phyloP scores from a whole-genome alignment of 495 filamentous ascomycete genomes.

The Hypomontagnella monticulosa region DNA sequence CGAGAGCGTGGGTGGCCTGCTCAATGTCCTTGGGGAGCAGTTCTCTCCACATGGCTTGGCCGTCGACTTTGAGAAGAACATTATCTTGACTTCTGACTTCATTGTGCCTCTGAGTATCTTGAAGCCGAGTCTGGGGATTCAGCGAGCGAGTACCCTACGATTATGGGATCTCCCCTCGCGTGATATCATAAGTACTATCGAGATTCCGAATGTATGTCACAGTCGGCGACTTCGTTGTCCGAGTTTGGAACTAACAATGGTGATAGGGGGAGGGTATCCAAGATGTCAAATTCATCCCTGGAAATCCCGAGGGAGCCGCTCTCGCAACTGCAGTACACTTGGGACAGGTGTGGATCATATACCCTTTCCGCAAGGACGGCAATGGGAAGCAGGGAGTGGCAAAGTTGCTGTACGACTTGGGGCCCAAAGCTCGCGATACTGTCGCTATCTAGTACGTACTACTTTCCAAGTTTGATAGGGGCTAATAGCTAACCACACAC shows the following conservation, averaged over 20 bases:
- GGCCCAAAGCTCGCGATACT: slow-evolving; percentile 63
- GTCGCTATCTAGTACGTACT: slow-evolving; percentile 63
- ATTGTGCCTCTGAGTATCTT: slow-evolving; percentile 68
- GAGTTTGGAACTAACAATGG: neutral
- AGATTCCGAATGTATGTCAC: slow-evolving; percentile 63
- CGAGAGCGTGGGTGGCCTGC: slow-evolving; percentile 58
- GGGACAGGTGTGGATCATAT: slow-evolving; percentile 72
- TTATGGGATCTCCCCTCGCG: slow-evolving; percentile 64
- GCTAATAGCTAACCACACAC: neutral
- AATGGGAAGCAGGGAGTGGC: slow-evolving; percentile 66
- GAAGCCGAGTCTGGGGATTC: slow-evolving; percentile 65
- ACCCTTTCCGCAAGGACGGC: slow-evolving; percentile 64
- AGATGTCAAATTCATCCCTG: slow-evolving; percentile 73
- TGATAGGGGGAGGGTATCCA: slow-evolving; percentile 66
- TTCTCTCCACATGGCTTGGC: slow-evolving; percentile 69
- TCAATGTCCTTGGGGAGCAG: slow-evolving; percentile 67
- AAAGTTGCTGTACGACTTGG: slow-evolving; percentile 67
- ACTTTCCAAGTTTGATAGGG: slow-evolving; percentile 24
- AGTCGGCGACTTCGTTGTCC: neutral
- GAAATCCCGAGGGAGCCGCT: slow-evolving; percentile 66
- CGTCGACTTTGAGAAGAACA: slow-evolving; percentile 65
- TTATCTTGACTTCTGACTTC: slow-evolving; percentile 70
- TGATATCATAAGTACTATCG: slow-evolving; percentile 68
- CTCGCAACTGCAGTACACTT: slow-evolving; percentile 70
- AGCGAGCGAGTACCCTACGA: slow-evolving; percentile 64